Percentiles rank a stretch among this genome's conserved stretches.
phyloP scores from a whole-genome alignment of 2,329 filamentous ascomycete genomes.

The Diaporthe nobilis region DNA sequence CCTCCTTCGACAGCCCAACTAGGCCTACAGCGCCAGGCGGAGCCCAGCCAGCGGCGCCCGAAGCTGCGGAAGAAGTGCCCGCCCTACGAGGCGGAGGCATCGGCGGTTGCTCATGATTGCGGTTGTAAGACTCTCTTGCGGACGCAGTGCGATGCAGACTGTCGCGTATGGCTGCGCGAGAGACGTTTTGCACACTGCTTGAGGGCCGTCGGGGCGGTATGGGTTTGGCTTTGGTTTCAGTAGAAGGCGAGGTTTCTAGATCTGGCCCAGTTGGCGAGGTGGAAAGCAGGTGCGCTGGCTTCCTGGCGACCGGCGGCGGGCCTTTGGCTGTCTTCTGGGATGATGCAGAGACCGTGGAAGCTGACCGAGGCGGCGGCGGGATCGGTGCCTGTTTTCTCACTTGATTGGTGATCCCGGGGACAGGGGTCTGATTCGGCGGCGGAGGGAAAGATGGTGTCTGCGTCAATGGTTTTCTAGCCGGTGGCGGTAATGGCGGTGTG shows the following conservation, averaged over 20 bases:
- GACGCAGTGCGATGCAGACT: slow-evolving; percentile 38
- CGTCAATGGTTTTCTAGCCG: slow-evolving; percentile 55
- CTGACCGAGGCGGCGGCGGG: slow-evolving; percentile 49
- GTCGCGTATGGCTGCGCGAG: slow-evolving; percentile 31
- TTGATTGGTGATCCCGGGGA: slow-evolving; percentile 43
- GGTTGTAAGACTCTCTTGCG: slow-evolving; percentile 27
- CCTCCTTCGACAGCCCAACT: slow-evolving; percentile 41
- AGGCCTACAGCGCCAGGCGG: slow-evolving; percentile 40
- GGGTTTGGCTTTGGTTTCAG: slow-evolving; percentile 43
- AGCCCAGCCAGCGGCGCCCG: slow-evolving; percentile 32
- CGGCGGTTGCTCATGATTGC: slow-evolving; percentile 36
- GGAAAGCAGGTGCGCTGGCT: slow-evolving; percentile 68
- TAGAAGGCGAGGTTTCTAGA: slow-evolving; percentile 38
- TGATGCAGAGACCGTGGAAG: slow-evolving; percentile 54
- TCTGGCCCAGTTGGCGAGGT: slow-evolving; percentile 49
- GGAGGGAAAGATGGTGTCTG: slow-evolving; percentile 41
- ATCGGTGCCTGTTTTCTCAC: slow-evolving; percentile 46
- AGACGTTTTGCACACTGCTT: slow-evolving; percentile 30
- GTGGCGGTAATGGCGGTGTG: slow-evolving; percentile 61
- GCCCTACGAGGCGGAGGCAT: slow-evolving; percentile 41
- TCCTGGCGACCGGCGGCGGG: slow-evolving; percentile 71
- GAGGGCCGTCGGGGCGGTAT: slow-evolving; percentile 49
- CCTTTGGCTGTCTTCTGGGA: slow-evolving; percentile 56
- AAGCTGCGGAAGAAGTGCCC: slow-evolving; percentile 30
- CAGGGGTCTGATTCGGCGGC: slow-evolving; percentile 40